Base-by-base conservation (phyloP, 805 yeast species). In the Hanseniaspora osmophila region DNA sequence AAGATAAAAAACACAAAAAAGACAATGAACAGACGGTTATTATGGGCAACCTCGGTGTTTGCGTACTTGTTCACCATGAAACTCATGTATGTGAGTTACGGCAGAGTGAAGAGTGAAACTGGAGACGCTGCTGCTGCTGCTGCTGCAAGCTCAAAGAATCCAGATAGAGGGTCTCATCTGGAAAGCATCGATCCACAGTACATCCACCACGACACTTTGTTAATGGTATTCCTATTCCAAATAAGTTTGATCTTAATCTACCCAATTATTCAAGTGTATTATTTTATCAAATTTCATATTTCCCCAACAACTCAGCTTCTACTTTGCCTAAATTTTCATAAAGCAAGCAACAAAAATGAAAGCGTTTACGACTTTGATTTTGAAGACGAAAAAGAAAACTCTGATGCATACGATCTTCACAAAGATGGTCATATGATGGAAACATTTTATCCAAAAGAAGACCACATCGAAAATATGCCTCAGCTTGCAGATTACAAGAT, bases 241-340 rank as follows among this genome's bases (percentile, higher is more conserved):
- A 16, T 49, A 55, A 45, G 49, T 51, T 30, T 55, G 45, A 50
- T 22, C 49, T 52, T 30, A 54, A 57, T 17, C 46, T 60, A 12
- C 42, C 51, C 22, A 50, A 45, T 33, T 52, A 55, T 46, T 40
- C 54, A 46, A 32, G 43, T 46, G 2, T 46, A 33, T 27, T 43
- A 40, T 35, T 46, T 40, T 30, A 35, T 46, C 33, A 46, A 40
- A 18, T 46, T 42, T 32, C 37, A 37, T 18, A 39, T 46, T 15
- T 42, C 48, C 6, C 46, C 46, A 16, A 42, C 40, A 9, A 35
- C 33, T 16, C 48, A 46, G 29, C 19, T 46, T 10, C 16, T 44
- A 13, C 33, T 42, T 30, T 17, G 40, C 1, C 29, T 46, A 30
- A 30, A 35, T 13, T 32, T 46, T 1, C 48, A 46, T 37, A 46